phyloP scores from a whole-genome alignment of 2,329 filamentous ascomycete genomes.

The Hyphodiscus sp. region DNA sequence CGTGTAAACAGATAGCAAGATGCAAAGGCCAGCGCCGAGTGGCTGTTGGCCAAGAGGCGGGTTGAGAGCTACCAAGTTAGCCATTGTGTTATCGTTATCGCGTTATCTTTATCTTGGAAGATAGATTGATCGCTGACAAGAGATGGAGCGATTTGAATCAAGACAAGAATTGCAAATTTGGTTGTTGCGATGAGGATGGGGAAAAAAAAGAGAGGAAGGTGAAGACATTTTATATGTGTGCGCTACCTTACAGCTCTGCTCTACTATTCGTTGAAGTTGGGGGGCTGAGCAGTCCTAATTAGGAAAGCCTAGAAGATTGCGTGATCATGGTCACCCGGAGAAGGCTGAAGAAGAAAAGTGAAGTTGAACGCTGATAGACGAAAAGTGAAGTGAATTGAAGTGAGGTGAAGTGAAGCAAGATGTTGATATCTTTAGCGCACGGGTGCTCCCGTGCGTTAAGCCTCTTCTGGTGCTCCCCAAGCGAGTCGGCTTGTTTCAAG shows the following conservation, averaged over 20 bases:
- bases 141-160: not conserved
- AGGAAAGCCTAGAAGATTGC: not conserved
- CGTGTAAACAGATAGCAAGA: not conserved
- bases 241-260: not conserved
- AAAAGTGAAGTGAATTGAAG: not conserved
- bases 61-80: not conserved
- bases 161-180: not conserved
- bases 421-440: not conserved
- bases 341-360: not conserved
- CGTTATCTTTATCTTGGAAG: not conserved
- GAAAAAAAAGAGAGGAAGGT: not conserved
- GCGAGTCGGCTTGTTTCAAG: slow-evolving; percentile 1
- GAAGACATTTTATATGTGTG: not conserved
- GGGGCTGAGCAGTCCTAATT: not conserved
- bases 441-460: not conserved
- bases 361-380: too few relatives aligned
- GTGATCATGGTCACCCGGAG: not conserved
- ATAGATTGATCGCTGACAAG: not conserved
- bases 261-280: not conserved
- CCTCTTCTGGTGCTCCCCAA: not conserved
- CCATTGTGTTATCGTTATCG: not conserved
- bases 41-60: not conserved
- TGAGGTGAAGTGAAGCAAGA: not conserved
- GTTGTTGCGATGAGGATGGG: not conserved
- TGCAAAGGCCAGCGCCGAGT: too few relatives aligned